Percentiles rank a stretch among this genome's conserved stretches.
Conservation (phyloP, 257 asterid species). For the Petunia secreta region DNA sequence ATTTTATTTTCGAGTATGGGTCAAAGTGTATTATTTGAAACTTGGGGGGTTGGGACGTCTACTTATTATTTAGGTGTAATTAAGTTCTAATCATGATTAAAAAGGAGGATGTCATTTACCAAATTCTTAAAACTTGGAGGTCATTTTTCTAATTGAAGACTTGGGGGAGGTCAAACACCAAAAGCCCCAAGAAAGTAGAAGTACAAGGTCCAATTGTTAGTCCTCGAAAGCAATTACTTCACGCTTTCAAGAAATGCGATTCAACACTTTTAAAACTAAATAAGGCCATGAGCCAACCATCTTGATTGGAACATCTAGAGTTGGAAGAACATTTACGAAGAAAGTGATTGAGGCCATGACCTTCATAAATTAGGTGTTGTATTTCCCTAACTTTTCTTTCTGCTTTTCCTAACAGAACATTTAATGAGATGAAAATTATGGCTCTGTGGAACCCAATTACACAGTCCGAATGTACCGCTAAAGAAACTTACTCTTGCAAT, state of each 20-base stretch:
- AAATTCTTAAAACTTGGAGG: no score
- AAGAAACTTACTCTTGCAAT: constrained; percentile 90
- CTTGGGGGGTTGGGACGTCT: no score
- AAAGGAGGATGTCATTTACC: no score
- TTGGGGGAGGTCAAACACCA: no score
- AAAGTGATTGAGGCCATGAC: constrained; percentile 94
- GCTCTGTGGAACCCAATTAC: constrained; percentile 97
- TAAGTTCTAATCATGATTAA: no score
- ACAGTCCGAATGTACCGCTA: constrained; percentile 99
- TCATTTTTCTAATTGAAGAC: no score
- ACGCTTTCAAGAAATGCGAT: constrained; percentile 61
- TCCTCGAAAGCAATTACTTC: constrained; percentile 83
- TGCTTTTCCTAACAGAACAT: background rate
- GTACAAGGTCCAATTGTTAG: constrained; percentile 79
- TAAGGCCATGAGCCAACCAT: constrained; percentile 88
- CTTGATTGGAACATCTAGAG: constrained; percentile 93
- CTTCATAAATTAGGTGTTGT: constrained; percentile 61
- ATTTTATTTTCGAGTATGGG: no score
- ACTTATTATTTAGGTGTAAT: no score
- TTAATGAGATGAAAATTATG: constrained; percentile 43
- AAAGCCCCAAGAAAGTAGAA: no score
- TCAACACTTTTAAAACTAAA: constrained; percentile 9
- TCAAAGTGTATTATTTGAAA: no score
- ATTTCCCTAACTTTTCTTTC: constrained; percentile 11
- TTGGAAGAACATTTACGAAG: constrained; percentile 78